Conservation (phyloP, 1,284 basidiomycete genomes). For the Cutaneotrichosporon arboriforme region DNA sequence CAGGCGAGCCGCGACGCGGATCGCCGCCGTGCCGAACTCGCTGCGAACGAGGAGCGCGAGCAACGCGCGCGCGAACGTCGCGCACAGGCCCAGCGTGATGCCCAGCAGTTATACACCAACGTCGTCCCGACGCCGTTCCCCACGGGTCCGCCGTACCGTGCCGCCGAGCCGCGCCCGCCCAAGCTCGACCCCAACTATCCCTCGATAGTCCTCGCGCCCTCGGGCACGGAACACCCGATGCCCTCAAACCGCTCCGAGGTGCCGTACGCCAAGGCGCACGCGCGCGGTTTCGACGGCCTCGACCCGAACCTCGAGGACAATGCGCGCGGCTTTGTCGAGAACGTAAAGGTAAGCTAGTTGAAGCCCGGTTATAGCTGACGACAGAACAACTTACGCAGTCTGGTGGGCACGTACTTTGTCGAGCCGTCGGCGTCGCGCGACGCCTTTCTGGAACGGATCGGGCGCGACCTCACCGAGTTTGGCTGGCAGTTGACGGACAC, state of each 20-base stretch:
- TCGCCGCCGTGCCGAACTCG: too few relatives aligned
- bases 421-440: slow-evolving; percentile 26
- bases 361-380: background rate
- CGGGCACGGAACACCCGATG: slow-evolving; percentile 1
- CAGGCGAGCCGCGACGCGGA: too few relatives aligned
- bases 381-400: slow-evolving; percentile 33
- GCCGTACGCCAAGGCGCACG: slow-evolving; percentile 18
- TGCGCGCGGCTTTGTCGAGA: slow-evolving; percentile 38
- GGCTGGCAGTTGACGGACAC: slow-evolving; percentile 37
- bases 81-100: background rate
- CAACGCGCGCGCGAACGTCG: background rate
- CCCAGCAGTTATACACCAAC: slow-evolving; percentile 4
- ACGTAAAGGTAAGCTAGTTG: slow-evolving; percentile 47
- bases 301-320: slow-evolving; percentile 29
- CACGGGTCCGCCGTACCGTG: slow-evolving; percentile 6
- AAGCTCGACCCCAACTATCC: slow-evolving; percentile 1
- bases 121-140: slow-evolving; percentile 11
- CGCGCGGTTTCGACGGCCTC: slow-evolving; percentile 33
- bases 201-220: slow-evolving; percentile 5
- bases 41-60: background rate
- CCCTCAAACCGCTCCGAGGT: slow-evolving; percentile 6
- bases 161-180: slow-evolving; percentile 11
- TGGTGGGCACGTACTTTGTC: slow-evolving; percentile 32
- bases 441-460: slow-evolving; percentile 40
- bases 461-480: slow-evolving; percentile 32